Evolutionary conservation across 352 stramenopile species (phyloP).

Genomic region (Phytophthora constricta): DNA sequence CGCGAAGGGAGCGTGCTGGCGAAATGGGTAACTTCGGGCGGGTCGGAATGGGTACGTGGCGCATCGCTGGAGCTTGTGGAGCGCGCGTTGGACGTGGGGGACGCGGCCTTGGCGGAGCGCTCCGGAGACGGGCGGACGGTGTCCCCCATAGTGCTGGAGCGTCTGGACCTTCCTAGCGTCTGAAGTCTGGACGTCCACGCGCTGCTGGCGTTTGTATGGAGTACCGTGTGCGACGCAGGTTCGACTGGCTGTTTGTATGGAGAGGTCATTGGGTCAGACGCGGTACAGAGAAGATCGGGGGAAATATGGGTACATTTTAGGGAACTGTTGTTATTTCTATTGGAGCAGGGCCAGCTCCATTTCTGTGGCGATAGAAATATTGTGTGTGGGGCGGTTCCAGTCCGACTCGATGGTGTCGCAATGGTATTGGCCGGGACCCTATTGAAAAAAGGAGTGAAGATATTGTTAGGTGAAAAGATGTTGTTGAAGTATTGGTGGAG

Average conservation of each 20-base stretch:
- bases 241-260: neutral
- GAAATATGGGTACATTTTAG: neutral
- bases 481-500: neutral
- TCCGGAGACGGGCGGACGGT: too few relatives aligned
- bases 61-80: neutral
- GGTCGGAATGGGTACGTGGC: too few relatives aligned
- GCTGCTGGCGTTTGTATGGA: neutral
- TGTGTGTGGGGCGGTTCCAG: constrained; percentile 89
- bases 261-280: constrained; percentile 14
- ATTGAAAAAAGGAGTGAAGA: neutral
- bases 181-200: constrained; percentile 23
- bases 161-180: constrained; percentile 21
- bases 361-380: constrained; percentile 86
- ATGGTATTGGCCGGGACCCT: constrained; percentile 83
- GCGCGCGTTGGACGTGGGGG: constrained; percentile 7
- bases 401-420: constrained; percentile 71
- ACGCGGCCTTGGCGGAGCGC: neutral
- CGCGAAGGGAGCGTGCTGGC: constrained; percentile 20
- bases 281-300: neutral
- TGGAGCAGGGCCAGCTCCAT: constrained; percentile 81
- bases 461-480: neutral
- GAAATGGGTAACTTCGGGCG: too few relatives aligned
- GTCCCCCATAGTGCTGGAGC: constrained; percentile 37
- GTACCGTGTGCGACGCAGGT: neutral
- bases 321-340: constrained; percentile 5